Base-by-base conservation (phyloP, 1,139 yeast species). In the Zygoascus meyerae region DNA sequence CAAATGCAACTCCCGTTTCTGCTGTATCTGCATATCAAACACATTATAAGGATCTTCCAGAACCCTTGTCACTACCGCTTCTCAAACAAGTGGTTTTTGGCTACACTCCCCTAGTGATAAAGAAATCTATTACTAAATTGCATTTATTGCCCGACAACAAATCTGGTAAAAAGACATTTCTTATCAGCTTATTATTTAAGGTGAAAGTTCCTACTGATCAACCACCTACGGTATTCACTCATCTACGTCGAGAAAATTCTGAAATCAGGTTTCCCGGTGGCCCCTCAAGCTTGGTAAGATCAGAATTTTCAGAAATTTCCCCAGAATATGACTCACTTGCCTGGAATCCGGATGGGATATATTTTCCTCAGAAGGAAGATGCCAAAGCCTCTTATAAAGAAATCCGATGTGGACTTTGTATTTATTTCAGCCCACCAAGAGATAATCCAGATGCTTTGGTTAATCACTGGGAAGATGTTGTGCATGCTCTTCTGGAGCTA, bases 381-480 rank as follows among this genome's bases (percentile, higher is more conserved):
- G 39, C 14, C 8, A 7, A n/a, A 11, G n/a, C 10, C 18, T 7
- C 3, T 10, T 40, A 32, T 10, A 35, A 34, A 18, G 43, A 52
- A 26, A 48, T 48, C 35, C 36, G 48, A 28, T 52, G 51, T 33
- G 63, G 57, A 4, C 52, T 59, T 29, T 58, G 63, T 44, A 47
- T 58, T 10, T 51, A 51, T 33, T 49, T 59, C 43, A 50, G 48
- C 28, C 42, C 55, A 0, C 49, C 55, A 11, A 42, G 54, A 4
- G 56, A 52, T 18, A 46, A 53, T 11, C 53, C 53, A n/a, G 54
- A 54, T 21, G 36, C 49, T 1, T 46, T 60, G n/a, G 52, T 56
- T 2, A 51, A 50, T 37, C 60, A 60, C 47, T 60, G 64, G 64
- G 56, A 54, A 17, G 62, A 60, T 45, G 52, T 60, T 5, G 48